These are phyloP conservation scores for Xylaria longipes DNA, from an alignment of 495 filamentous ascomycete species.

Conservation along the genomic window DNA sequence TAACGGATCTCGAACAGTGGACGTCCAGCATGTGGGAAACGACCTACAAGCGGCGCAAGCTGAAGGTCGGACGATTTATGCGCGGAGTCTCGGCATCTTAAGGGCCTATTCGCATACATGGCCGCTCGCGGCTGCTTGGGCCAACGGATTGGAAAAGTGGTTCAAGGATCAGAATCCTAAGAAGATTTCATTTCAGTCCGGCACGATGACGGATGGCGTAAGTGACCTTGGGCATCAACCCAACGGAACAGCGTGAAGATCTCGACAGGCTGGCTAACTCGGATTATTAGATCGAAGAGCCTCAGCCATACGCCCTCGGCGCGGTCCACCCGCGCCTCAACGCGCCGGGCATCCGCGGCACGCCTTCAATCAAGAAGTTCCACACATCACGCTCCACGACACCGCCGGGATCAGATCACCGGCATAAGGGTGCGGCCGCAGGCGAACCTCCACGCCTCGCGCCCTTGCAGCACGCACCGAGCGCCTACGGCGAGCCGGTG, in stretches of 20 bases:
- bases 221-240: slow-evolving; percentile 17
- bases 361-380: slow-evolving; percentile 28
- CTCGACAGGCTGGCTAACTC: neutral
- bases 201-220: slow-evolving; percentile 57
- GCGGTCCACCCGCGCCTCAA: slow-evolving; percentile 37
- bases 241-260: neutral
- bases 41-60: slow-evolving; percentile 36
- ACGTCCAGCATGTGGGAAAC: slow-evolving; percentile 45
- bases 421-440: slow-evolving; percentile 2
- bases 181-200: slow-evolving; percentile 40
- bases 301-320: slow-evolving; percentile 41
- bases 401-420: neutral
- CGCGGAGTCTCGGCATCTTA: slow-evolving; percentile 47
- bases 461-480: slow-evolving; percentile 33
- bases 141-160: slow-evolving; percentile 51
- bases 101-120: slow-evolving; percentile 50
- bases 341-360: slow-evolving; percentile 29
- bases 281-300: slow-evolving; percentile 30
- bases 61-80: slow-evolving; percentile 47
- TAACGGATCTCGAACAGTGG: slow-evolving; percentile 32
- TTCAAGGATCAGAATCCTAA: slow-evolving; percentile 45
- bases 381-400: slow-evolving; percentile 23
- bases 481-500: slow-evolving; percentile 33
- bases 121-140: slow-evolving; percentile 54
- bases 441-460: slow-evolving; percentile 36